phyloP scores from a whole-genome alignment of 2,329 filamentous ascomycete species.

The Neofusicoccum parvum region DNA sequence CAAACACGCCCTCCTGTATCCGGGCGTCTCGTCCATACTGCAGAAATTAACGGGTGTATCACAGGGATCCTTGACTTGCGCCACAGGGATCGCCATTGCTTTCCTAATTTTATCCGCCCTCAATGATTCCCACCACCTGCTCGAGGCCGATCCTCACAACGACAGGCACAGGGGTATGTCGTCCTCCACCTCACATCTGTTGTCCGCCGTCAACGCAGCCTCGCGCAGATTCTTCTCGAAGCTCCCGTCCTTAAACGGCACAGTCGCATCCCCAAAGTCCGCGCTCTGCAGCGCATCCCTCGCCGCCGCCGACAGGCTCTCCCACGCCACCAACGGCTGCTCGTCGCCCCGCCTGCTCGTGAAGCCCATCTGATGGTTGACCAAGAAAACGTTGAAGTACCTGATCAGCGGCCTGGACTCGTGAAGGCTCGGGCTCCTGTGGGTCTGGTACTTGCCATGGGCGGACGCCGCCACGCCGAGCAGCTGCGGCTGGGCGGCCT shows the following conservation, averaged over 20 bases:
- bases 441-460: slow-evolving; percentile 53
- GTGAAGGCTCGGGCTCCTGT: slow-evolving; percentile 44
- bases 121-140: no score
- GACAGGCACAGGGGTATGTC: no score
- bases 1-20: no score
- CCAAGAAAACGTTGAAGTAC: slow-evolving; percentile 52
- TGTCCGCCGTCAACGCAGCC: slow-evolving; percentile 23
- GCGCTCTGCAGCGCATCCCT: slow-evolving; percentile 48
- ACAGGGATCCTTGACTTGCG: no score
- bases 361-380: slow-evolving; percentile 51
- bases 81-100: no score
- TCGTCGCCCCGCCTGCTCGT: slow-evolving; percentile 45
- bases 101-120: no score
- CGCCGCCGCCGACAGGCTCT: slow-evolving; percentile 48
- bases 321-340: slow-evolving; percentile 54
- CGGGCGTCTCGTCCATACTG: no score
- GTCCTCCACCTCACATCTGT: slow-evolving; percentile 20
- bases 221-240: slow-evolving; percentile 48
- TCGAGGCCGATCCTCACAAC: no score
- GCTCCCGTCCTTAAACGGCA: slow-evolving; percentile 52
- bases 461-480: slow-evolving; percentile 56
- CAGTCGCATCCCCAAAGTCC: slow-evolving; percentile 51
- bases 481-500: slow-evolving; percentile 27
- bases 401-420: slow-evolving; percentile 50
- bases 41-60: no score